Evolutionary conservation across 495 filamentous ascomycete genomes (phyloP).

Genomic region (Cercophora sp.): DNA sequence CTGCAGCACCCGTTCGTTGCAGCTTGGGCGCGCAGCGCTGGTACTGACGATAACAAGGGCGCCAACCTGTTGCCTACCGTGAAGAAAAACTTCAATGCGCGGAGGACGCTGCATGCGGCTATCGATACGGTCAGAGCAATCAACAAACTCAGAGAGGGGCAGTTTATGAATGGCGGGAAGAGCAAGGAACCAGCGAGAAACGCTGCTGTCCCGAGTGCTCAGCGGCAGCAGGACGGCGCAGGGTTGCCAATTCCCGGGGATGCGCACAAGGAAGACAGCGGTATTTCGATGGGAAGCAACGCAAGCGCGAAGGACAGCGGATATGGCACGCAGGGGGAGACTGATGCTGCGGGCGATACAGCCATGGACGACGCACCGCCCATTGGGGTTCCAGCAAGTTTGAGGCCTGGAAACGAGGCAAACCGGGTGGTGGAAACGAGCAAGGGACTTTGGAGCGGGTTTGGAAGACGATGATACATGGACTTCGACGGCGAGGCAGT

Average conservation of each 20-base stretch:
- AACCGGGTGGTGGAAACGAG: slow-evolving; percentile 32
- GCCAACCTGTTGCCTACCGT: slow-evolving; percentile 85
- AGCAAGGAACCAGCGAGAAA: slow-evolving; percentile 34
- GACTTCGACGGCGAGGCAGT: background rate
- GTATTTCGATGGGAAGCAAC: slow-evolving; percentile 21
- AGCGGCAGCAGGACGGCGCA: background rate
- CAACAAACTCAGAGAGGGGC: slow-evolving; percentile 88
- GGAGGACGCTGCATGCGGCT: slow-evolving; percentile 87
- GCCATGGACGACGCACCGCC: slow-evolving; percentile 35
- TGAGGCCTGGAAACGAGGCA: slow-evolving; percentile 29
- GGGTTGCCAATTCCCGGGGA: no score
- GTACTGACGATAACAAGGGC: slow-evolving; percentile 64
- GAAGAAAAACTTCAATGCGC: slow-evolving; percentile 98
- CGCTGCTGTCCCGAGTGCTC: slow-evolving; percentile 7
- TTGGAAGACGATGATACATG: slow-evolving; percentile 17
- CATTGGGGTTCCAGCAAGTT: slow-evolving; percentile 21
- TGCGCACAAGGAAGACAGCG: slow-evolving; percentile 33
- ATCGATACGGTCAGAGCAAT: slow-evolving; percentile 98
- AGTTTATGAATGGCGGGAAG: slow-evolving; percentile 64
- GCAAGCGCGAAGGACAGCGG: slow-evolving; percentile 33
- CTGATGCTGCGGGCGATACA: slow-evolving; percentile 27
- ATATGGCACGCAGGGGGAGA: slow-evolving; percentile 33
- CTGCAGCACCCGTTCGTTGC: slow-evolving; percentile 85
- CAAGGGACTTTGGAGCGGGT: slow-evolving; percentile 30
- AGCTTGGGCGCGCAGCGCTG: slow-evolving; percentile 37